Percentiles rank a stretch among this genome's conserved stretches.
phyloP scores from a whole-genome alignment of 192 early-diverging fungal genomes.

The Haplosporangium gracile region DNA sequence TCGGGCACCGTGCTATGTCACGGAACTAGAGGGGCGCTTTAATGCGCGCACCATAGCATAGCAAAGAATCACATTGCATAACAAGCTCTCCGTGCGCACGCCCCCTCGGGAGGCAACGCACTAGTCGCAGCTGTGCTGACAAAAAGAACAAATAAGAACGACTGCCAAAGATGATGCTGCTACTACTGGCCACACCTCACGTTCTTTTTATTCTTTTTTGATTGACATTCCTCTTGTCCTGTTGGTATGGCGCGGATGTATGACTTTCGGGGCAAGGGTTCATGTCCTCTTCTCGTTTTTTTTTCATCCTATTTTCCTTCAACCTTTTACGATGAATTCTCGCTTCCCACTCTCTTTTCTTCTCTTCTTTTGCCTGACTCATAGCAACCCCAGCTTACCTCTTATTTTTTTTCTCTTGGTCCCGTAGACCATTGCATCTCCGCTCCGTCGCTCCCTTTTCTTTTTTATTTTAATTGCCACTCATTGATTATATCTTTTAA shows the following conservation, averaged over 20 bases:
- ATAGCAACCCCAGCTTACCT: background rate
- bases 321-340: background rate
- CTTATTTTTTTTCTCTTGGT: background rate
- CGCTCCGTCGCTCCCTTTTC: background rate
- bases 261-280: background rate
- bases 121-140: background rate
- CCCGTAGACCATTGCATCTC: slow-evolving; percentile 5
- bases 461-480: background rate
- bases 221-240: background rate
- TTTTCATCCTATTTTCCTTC: background rate
- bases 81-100: background rate
- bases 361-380: background rate
- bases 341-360: background rate
- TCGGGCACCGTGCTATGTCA: background rate
- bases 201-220: background rate
- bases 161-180: background rate
- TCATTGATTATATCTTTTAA: background rate
- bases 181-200: background rate
- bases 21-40: background rate
- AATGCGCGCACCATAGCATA: background rate
- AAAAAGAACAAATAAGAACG: background rate
- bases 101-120: background rate
- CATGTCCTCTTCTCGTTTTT: background rate
- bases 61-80: background rate
- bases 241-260: no score